Conservation (phyloP, 1,284 basidiomycete species). For the Fomitopsis palustris region DNA sequence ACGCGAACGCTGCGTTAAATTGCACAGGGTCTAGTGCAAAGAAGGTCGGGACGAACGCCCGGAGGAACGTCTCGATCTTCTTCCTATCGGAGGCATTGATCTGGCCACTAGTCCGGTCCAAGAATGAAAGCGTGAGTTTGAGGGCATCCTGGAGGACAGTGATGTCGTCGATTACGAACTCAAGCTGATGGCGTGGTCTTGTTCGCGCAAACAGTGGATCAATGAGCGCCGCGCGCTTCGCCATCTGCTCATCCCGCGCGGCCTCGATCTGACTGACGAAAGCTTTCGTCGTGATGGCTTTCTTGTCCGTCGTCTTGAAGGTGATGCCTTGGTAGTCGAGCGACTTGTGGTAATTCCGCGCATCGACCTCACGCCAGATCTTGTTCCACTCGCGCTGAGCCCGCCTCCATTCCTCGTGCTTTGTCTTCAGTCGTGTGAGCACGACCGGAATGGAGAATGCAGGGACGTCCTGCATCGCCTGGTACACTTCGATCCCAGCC, state of each 20-base stretch:
- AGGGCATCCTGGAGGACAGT: constrained; percentile 81
- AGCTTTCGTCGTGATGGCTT: constrained; percentile 78
- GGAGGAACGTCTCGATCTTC: constrained; percentile 82
- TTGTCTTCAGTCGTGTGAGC: constrained; percentile 88
- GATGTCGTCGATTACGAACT: constrained; percentile 76
- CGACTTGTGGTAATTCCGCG: constrained; percentile 89
- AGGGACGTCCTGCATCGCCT: constrained; percentile 92
- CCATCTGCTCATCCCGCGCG: constrained; percentile 81
- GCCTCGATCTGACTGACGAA: constrained; percentile 91
- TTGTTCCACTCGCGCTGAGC: constrained; percentile 99
- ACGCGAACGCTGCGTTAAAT: constrained; percentile 68
- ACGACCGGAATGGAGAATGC: constrained; percentile 92
- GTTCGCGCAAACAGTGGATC: constrained; percentile 76
- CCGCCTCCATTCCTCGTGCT: constrained; percentile 99
- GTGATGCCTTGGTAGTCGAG: constrained; percentile 92
- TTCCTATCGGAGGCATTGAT: constrained; percentile 73
- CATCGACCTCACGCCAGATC: constrained; percentile 97
- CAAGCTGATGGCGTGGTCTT: constrained; percentile 74
- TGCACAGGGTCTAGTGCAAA: constrained; percentile 68
- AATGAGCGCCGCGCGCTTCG: constrained; percentile 72
- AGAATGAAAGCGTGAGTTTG: constrained; percentile 87
- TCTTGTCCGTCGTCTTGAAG: constrained; percentile 93
- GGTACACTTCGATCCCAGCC: constrained; percentile 85
- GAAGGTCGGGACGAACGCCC: constrained; percentile 75
- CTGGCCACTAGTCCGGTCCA: constrained; percentile 83